Evolutionary conservation across 2,329 filamentous ascomycete species (phyloP), one percentile per base, ranked within the genome.

Genomic region (Juglanconis oblonga): DNA sequence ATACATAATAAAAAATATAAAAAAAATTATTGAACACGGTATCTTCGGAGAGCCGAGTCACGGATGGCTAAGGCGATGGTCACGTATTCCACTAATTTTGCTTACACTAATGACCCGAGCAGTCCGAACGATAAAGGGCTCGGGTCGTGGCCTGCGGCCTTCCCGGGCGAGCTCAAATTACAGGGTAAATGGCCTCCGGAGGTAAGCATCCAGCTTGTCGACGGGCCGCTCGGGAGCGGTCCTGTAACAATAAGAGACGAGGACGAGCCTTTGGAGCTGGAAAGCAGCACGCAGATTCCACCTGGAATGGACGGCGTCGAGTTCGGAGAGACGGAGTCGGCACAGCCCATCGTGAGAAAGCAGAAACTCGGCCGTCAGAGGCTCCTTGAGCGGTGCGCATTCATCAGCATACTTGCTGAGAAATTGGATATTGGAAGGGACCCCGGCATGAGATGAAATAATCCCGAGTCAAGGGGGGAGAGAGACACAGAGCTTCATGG

Each of bases 61-160:
- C 65, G 2, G 64, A 66, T 2, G n/a, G 59, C 66, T 0, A 55
- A 55, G 29, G 51, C 58, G 2, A 58, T 69, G 17, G 62, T 55
- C 2, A 24, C 32, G 0, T 61, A 64, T 4, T 67, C 69, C 40
- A 51, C 69, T 17, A 58, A 66, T 45, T 69, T 70, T 57, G 68
- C 67, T 2, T 66, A 66, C 50, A 66, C 62, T 1, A 66, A 67
- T 5, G 51, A 62, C 4, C 67, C 67, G 7, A 57, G 45, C 5
- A 24, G 24, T 24, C 24, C 24, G 24, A 24, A 45, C 29, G 5
- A 44, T 2, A 36, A 36, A 6, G 48, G 32, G 36, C 35, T 51
- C 24, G 35, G 14, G n/a, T 29, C 14, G 8, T 69, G 67, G 68
- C 64, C 66, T 0, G 65, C 67, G 52, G 56, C 68, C 2, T 69